Evolutionary conservation across 495 filamentous ascomycete species (phyloP), one percentile per base, ranked within the genome.

Genomic region (Lophiotrema nucula): DNA sequence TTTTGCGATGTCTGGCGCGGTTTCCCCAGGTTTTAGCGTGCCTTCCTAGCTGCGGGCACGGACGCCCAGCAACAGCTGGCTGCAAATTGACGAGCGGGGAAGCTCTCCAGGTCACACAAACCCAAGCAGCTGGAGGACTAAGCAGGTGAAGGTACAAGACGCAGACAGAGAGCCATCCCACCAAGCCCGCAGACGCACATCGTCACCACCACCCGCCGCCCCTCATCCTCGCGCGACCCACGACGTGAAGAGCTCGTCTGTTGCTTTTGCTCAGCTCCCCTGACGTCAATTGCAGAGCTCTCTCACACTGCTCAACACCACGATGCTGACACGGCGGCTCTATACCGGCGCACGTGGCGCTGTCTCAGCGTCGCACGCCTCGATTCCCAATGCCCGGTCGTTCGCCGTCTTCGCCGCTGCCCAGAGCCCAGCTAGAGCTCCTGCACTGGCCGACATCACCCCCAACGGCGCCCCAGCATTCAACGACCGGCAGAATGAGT

Each of bases 361-460:
- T 47, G 55, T 53, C 23, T 31, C 64, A 27, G 49, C 55, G 47
- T 37, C 43, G 10, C 53, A 51, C 22, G 12, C 50, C 21, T 8
- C 50, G 8, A 19, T 26, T 27, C 37, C 43, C 59, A 39, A 22
- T 56, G 52, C 59, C 24, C 64, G 60, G 31, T 42, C 59, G 35
- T 62, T 67, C 47, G n/a, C 59, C 25, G 58, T 46, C 27, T 37
- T 59, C 46, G 49, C 54, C 12, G 64, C 64, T 5, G 54, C 50
- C 0, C 54, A 56, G 51, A 28, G 51, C 41, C 55, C 58, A 21
- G 58, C 79, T 60, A 79, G 81, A 49, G 73, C 86, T 42, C 93
- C 95, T n/a, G 83, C 86, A 24, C 79, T 98, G 21, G 85, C 88
- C 65, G 90, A 97, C 75, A 83, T 98, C 71, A 84, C 84, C 16